Evolutionary conservation across 352 stramenopile genomes (phyloP), one percentile per base, ranked within the genome.

Genomic region (Phytophthora palmivora): DNA sequence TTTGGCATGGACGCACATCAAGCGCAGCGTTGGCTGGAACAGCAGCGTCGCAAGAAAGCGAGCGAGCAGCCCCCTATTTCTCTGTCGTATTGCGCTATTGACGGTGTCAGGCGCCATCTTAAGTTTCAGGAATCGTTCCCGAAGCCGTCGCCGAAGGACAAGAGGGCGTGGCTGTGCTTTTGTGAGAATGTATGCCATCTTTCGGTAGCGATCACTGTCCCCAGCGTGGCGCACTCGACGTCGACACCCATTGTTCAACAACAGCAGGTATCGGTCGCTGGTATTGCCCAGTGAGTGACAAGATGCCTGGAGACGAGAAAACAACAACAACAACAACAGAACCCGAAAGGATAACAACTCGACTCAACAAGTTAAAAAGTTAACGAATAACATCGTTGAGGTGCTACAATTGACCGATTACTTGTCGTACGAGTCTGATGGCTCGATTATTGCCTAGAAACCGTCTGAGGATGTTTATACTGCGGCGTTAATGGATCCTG

Each of bases 131-230:
- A 58, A 12, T 24, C 41, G 15, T 42, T 45, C 28, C 9, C 58
- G 18, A 58, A 63, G 41, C 39, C 55, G 15, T 44, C 53, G 4
- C n/a, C 53, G 5, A 54, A 70, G 43, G 49, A 78, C 3, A 58
- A 36, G 53, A 39, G 77, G 53, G 62, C 78, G 21, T 91, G 82
- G 82, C 72, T 91, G 15, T 85, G 77, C 69, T 88, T 91, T 47
- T 91, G 79, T 53, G 77, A 77, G 3, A 88, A 88, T 39, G 75
- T 86, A 16, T 77, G 78, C 55, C 82, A 88, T 60, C 60, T 91
- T 21, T 84, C 73, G 10, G 72, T 74, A 19, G 63, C 71, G 6
- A 63, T 80, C 21, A 33, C 51, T 18, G 24, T 70, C 14, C 63
- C 63, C 5, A 60, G 26, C 11, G 15, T 57, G 16, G 21, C 21